phyloP scores from a whole-genome alignment of 208 protist genomes.

The Wallacemonas sp. region DNA sequence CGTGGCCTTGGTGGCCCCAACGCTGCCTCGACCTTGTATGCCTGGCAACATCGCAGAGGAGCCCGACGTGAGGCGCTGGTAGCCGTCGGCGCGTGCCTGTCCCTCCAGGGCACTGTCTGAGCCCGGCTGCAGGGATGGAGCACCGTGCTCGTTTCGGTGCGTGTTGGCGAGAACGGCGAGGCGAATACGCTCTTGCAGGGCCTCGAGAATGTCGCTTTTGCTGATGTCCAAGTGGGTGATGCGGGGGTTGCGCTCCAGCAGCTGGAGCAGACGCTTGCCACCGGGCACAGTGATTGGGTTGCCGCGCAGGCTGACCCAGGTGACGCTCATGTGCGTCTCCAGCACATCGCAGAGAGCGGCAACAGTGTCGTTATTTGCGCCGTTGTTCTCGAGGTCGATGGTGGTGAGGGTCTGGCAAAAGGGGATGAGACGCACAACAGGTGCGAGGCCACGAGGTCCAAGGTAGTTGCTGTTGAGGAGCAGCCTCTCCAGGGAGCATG shows the following conservation, averaged over 20 bases:
- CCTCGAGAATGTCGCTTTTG: conserved; percentile 78
- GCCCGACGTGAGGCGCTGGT: too few species aligned
- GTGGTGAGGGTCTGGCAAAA: conserved; percentile 72
- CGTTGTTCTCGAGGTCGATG: conserved; percentile 84
- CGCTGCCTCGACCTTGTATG: neutral
- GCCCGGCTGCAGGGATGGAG: conserved; percentile 26
- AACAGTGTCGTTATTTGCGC: conserved; percentile 80
- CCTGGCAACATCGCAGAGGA: neutral
- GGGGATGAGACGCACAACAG: conserved; percentile 81
- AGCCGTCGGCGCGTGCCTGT: too few species aligned
- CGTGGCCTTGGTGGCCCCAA: neutral
- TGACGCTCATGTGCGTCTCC: conserved; percentile 64
- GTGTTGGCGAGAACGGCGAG: conserved; percentile 46
- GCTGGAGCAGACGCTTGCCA: conserved; percentile 67
- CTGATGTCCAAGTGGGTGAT: conserved; percentile 71
- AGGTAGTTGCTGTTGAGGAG: conserved; percentile 83
- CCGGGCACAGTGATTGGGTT: conserved; percentile 84
- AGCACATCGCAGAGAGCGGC: conserved; percentile 61
- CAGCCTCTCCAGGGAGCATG: conserved; percentile 33
- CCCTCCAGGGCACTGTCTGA: too few species aligned
- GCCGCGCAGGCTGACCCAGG: conserved; percentile 60
- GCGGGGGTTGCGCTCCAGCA: conserved; percentile 71
- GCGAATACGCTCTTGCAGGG: conserved; percentile 65
- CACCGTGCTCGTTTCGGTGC: neutral
- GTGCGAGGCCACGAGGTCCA: conserved; percentile 81